Evolutionary conservation across 108 stramenopile genomes (phyloP), one percentile per base, ranked within the genome.

Genomic region (Conticribra guillardii): DNA sequence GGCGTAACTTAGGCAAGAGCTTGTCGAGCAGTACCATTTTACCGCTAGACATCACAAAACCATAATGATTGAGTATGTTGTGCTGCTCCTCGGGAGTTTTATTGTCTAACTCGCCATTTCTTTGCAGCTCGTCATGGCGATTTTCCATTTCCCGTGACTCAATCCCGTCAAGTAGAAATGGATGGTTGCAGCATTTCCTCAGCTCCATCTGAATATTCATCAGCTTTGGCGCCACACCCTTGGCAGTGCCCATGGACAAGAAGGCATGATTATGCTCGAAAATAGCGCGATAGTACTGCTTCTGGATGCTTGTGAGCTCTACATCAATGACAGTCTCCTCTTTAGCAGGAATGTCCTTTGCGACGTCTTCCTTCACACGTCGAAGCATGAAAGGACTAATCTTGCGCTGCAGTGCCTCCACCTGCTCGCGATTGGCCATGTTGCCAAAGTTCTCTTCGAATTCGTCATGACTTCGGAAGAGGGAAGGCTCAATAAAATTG

Each of bases 191-290:
- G 73, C 94, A 95, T 82, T 99, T 99, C 48, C 99, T 88, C 32
- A 99, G 84, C 69, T 99, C 98, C 98, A 98, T 99, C 63, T 98
- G 97, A 50, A 99, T 96, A 77, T 99, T 99, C 96, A 97, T 96
- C 48, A 99, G 85, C 67, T 94, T 96, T 23, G 96, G 97, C 23
- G 92, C 88, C 50, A 51, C 86, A 16, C 70, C 53, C 52, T 86
- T 74, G 2, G 72, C 60, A 15, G 79, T 61, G 51, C 93, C 94
- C 87, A 96, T 93, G 71, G 88, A 95, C 66, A 99, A 85, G 57
- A 98, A 96, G 26, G 93, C 82, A 71, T 96, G 96, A 78, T 99
- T 99, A 55, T 94, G 92, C 77, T 98, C 96, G 69, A 97, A 97
- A 53, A 98, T 93, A n/a, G 99, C 99, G 24, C 97, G 88, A 78